Conservation (phyloP, 1,284 basidiomycete species). For the Gomphus bonarii region DNA sequence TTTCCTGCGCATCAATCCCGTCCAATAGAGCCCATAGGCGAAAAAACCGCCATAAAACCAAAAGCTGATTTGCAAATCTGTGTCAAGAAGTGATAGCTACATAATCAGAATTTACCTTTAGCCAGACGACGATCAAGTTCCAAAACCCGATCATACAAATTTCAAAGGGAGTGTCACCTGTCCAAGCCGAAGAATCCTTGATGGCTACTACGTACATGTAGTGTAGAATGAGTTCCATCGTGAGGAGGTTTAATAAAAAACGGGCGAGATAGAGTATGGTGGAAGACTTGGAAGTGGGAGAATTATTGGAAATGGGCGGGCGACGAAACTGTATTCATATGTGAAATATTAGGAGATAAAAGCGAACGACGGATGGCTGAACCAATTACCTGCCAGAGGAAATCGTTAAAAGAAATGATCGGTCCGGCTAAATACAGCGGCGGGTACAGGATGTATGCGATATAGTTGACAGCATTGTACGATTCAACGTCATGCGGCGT, state of each 20-base stretch:
- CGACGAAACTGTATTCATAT: constrained; percentile 39
- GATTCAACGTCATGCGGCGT: constrained; percentile 33
- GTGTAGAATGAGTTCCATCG: constrained; percentile 89
- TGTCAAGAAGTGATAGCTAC: neutral
- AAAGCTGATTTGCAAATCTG: constrained; percentile 41
- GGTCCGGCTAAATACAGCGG: constrained; percentile 95
- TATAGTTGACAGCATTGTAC: constrained; percentile 50
- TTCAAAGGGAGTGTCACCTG: constrained; percentile 66
- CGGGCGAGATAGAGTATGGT: constrained; percentile 54
- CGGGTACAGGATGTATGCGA: constrained; percentile 79
- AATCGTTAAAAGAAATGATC: constrained; percentile 95
- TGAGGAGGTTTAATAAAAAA: constrained; percentile 64
- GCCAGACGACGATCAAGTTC: constrained; percentile 95
- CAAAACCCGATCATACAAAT: constrained; percentile 94
- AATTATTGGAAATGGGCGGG: constrained; percentile 26
- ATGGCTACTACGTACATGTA: constrained; percentile 97
- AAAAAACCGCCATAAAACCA: constrained; percentile 97
- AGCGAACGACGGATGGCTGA: neutral
- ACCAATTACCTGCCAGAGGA: constrained; percentile 71
- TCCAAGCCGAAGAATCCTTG: constrained; percentile 78
- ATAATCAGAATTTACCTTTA: constrained; percentile 57
- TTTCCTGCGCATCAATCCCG: constrained; percentile 91
- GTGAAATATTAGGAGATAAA: neutral
- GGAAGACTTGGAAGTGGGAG: constrained; percentile 11
- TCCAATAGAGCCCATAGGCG: constrained; percentile 88